Base-by-base conservation (phyloP, 495 filamentous ascomycete genomes). In the Neurospora cerealis region DNA sequence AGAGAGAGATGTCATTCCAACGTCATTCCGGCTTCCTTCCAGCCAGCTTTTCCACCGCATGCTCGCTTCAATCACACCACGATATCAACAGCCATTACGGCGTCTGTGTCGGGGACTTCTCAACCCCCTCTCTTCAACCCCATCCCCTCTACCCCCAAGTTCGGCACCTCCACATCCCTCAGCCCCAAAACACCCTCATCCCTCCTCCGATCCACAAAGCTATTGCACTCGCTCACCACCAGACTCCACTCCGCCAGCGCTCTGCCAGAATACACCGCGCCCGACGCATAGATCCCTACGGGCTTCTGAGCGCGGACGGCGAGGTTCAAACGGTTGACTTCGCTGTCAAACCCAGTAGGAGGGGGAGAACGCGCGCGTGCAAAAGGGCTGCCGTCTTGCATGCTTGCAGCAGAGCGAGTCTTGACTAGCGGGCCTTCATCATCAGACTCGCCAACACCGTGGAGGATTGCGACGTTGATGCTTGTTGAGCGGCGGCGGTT, bases 171-270 rank as follows among this genome's bases (percentile, higher is more conserved):
- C 62, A 99, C 92, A 74, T 90, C 85, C 69, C 84, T 87, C 77
- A 95, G 87, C 8, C 83, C 83, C 10, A 93, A 89, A 17, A 97
- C 92, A 69, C 96, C 96, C 81, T 99, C 96, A 46, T 90, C 90
- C 74, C 90, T 91, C 73, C 96, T 87, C 37, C 95, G 87, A 38
- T 97, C 93, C 69, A 95, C 93, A 81, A 99, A 99, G 78, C 90
- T 93, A 79, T 98, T 94, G 83, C 91, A 95, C 80, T 99, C 96
- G 34, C 87, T 86, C 9, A 98, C 90, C 42, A 98, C 88, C 28
- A 93, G 82, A 17, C 89, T 85, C 96, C 96, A 99, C 81, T 99
- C 96, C 2, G 95, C 94, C 70, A 99, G 86, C 2, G 96, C 94
- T 66, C 95, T 89, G 3, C 96, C 96, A 8, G 90, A 86, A 81